Base-by-base conservation (phyloP, 2,329 filamentous ascomycete genomes). In the Pleomassaria siparia region DNA sequence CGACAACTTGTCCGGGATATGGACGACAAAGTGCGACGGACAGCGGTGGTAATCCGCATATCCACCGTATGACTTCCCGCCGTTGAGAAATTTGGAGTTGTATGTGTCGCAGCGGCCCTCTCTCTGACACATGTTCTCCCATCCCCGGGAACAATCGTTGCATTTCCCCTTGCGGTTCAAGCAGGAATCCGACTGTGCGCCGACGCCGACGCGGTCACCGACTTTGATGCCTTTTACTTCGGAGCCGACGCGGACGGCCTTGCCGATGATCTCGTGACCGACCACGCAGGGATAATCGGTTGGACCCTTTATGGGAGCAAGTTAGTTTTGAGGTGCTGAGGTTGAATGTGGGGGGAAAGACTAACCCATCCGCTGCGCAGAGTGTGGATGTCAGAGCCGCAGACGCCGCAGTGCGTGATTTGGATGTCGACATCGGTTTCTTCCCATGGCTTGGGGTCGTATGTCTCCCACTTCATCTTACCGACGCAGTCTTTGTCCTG, bases 371-470 rank as follows among this genome's bases (percentile, higher is more conserved):
- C 74, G 20, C 59, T 63, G 43, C 63, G 59, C 6, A 72, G 60
- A 1, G 62, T 66, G 60, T 70, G 65, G 26, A 70, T 53, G 43
- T 71, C 67, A 20, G 53, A 59, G 18, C 64, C 67, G 53, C 68
- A 71, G 47, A 71, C 60, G 50, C 68, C 67, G 49, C 67, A 69
- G 51, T 58, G 85, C 55, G 59, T 55, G 48, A 71, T 69, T 8
- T 63, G 48, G 51, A 71, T 65, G 45, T 67, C 63, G 53, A 66
- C 57, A 29, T 95, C 89, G 70, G 88, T 83, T 67, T 91, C 87
- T 56, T 85, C 88, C 24, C 24, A 46, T 37, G 25, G 25, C 6
- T 12, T 6, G 12, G 25, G 25, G 39, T 18, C 16, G n/a, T n/a
- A n/a, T n/a, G n/a, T n/a, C n/a, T n/a, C n/a, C n/a, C n/a, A n/a